Evolutionary conservation across 2,329 filamentous ascomycete species (phyloP), one percentile per base, ranked within the genome.

Genomic region (Fusarium concolor): DNA sequence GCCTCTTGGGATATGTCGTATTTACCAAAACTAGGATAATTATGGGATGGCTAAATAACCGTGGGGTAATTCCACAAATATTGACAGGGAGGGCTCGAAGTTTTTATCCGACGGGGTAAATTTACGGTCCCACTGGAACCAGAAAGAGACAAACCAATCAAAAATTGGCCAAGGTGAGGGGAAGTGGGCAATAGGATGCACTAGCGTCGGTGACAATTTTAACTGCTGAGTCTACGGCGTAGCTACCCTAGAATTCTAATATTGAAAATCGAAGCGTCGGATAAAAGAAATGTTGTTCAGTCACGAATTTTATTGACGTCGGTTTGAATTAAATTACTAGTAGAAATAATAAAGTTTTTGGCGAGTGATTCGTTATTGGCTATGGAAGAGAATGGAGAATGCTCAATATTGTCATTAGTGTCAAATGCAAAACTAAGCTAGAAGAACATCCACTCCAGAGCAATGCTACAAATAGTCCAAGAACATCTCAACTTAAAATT

Each of bases 221-320:
- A 11, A 11, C 10, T 3, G 8, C 1, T 7, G 15, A 2, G 9
- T 4, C 5, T n/a, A n/a, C n/a, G 22, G 22, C 6, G 4, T 3
- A 0, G 1, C 31, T 50, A 50, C 46, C 31, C 46, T 49, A 15
- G 29, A 31, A 31, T 31, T 31, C 26, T 8, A 26, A 26, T 26
- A 26, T 12, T 31, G 29, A 17, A 3, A n/a, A 17, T 39, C 15
- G 4, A 39, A 38, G 3, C 31, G 10, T 12, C 17, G 31, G 46
- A 4, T 11, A 49, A 38, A 38, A 9, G 22, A 31, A 15, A 17
- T 33, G 14, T 15, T 5, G 14, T 12, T 33, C 12, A 6, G 10
- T 31, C 8, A 10, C 10, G 29, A 31, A 3, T 3, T 7, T 2
- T 15, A 17, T 33, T 15, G 7, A 6, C 14, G 14, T 15, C 29